These are phyloP conservation scores for Piromyces sp. DNA, from an alignment of 192 early-diverging fungal species.

Conservation along the genomic window DNA sequence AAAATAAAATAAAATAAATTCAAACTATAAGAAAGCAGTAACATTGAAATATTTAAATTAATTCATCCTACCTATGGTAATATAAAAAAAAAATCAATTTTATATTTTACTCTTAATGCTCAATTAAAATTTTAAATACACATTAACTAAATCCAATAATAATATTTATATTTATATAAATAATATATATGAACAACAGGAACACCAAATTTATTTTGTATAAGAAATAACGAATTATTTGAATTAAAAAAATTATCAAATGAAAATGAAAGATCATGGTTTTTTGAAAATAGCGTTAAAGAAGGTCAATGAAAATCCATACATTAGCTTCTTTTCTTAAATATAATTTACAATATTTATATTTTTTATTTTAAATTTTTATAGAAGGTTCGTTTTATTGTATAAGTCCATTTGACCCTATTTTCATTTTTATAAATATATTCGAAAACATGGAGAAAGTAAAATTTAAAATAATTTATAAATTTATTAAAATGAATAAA, in stretches of 20 bases:
- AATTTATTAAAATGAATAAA: no score
- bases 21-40: neutral
- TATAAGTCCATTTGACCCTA: neutral
- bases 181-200: neutral
- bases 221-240: neutral
- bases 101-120: no score
- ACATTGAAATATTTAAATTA: neutral
- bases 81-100: no score
- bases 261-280: neutral
- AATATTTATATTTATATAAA: no score
- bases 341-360: neutral
- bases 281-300: neutral
- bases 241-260: neutral
- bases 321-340: neutral
- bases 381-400: neutral
- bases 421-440: neutral
- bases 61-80: neutral
- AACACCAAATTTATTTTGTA: neutral
- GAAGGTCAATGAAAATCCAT: neutral
- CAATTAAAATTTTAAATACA: no score
- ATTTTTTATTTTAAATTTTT: neutral
- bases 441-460: neutral
- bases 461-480: no score
- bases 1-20: no score
- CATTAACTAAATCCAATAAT: no score